Evolutionary conservation across 176 grass and related monocot genomes (phyloP), one percentile per base, ranked within the genome.

Genomic region (Oryza glumipatula): DNA sequence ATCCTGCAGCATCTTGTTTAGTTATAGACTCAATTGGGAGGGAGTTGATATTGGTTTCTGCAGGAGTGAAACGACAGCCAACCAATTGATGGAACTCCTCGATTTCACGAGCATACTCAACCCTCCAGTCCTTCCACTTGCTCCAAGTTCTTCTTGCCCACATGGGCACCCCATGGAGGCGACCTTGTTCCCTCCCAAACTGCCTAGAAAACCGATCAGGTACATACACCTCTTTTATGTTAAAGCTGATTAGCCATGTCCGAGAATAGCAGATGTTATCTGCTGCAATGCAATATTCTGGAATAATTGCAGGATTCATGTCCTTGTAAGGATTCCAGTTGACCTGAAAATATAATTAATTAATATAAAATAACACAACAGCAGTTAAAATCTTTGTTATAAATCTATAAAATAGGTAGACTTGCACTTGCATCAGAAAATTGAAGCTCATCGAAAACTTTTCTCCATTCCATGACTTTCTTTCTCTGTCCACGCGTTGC

Each of bases 61-160:
- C 16, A 64, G 68, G 84, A 65, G 80, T 87, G 52, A 90, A 90
- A 80, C 9, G 39, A 22, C 80, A 83, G 30, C 84, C 89, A 90
- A 90, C 89, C 89, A 91, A 88, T 9, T 85, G 77, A 85, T 91
- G 85, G 30, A 91, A 91, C 60, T 91, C 86, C 58, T 88, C 82
- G 61, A 91, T 91, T 73, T 91, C 90, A 77, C 73, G 78, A 85
- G 90, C 90, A 88, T 91, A 88, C 82, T 88, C 90, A 78, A 85
- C 78, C 49, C 90, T 88, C 90, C 90, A 88, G 39, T 91, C 90
- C 33, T 81, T 91, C 82, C 78, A 85, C 67, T 88, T 88, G 78
- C 78, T 91, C 86, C 86, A 82, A 74, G 86, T 91, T 82, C 82
- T 88, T 67, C 90, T 88, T 75, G 84, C 80, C 89, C 89, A 91